phyloP scores from a whole-genome alignment of 345 rosid genomes.

The Pistacia integerrima region DNA sequence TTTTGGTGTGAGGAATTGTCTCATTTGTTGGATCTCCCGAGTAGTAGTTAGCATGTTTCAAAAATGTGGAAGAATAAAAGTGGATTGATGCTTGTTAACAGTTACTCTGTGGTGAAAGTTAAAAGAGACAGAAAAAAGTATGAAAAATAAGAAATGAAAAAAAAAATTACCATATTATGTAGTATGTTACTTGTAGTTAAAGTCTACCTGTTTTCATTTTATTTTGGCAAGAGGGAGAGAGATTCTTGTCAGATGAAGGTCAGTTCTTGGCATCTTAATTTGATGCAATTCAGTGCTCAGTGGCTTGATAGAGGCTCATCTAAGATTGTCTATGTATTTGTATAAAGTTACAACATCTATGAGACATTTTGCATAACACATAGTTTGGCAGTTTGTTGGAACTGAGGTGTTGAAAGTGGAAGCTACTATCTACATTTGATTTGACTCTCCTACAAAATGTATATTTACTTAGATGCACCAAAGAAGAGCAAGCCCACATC shows the following conservation, averaged over 20 bases:
- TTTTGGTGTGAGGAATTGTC: neutral
- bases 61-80: neutral
- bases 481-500: neutral
- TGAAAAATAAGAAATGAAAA: neutral
- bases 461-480: neutral
- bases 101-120: neutral
- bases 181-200: neutral
- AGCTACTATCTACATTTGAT: neutral
- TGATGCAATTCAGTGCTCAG: neutral
- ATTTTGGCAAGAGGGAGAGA: neutral
- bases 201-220: neutral
- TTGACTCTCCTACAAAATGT: neutral
- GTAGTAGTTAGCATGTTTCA: neutral
- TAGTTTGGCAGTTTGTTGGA: neutral
- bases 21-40: neutral
- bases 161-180: neutral
- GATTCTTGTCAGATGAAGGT: neutral
- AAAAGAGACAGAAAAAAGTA: neutral
- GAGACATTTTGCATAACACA: neutral
- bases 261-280: neutral
- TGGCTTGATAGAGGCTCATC: neutral
- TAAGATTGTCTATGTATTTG: neutral
- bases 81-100: neutral
- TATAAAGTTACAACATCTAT: conserved; percentile 3
- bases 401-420: neutral